Base-by-base conservation (phyloP, 208 protist genomes). In the Jaenimonas drosophilae region DNA sequence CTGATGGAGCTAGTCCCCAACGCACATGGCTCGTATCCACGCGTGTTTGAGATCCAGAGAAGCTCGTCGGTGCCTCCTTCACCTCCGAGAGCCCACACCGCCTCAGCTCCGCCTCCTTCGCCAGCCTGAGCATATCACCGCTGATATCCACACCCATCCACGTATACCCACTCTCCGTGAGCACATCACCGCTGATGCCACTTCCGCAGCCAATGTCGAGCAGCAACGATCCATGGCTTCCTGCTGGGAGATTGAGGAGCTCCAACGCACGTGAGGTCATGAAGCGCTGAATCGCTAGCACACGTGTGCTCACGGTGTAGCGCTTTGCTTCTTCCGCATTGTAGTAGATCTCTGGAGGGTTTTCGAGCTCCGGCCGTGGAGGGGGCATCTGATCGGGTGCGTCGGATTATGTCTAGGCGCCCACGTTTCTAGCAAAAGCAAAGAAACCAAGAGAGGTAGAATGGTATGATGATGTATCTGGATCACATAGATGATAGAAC, bases 171-270 rank as follows among this genome's bases (percentile, higher is more conserved):
- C 63, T 23, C 39, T 95, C 84, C 0, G 77, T 82, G 11, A 99
- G 45, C n/a, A 96, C 89, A 29, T 97, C 82, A 1, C 97, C 97
- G 58, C 91, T 98, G 21, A 99, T 58, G 0, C 97, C 97, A 37
- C 94, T 98, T 19, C 98, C 98, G 62, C 98, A 99, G 33, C 98
- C 98, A 30, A 99, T 77, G 65, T 99, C 98, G 1, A 99, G 81
- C 20, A 99, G 52, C 16, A 98, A 54, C 4, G 74, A 69, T 4
- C 55, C 50, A 16, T 2, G 20, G 9, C 20, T 16, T 39, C 31
- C 43, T 26, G 17, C 16, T 12, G 86, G 84, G 2, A 99, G 46
- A 29, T 62, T 69, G 29, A 99, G 65, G 38, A 99, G 79, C 74
- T 99, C 97, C 29, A 99, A 32, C 1, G 97, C 97, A 16, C 98